A percentile compares a stretch with the other conserved stretches of the same genome.
Conservation (phyloP, 2,329 filamentous ascomycete genomes). For the Alternaria alternata region DNA sequence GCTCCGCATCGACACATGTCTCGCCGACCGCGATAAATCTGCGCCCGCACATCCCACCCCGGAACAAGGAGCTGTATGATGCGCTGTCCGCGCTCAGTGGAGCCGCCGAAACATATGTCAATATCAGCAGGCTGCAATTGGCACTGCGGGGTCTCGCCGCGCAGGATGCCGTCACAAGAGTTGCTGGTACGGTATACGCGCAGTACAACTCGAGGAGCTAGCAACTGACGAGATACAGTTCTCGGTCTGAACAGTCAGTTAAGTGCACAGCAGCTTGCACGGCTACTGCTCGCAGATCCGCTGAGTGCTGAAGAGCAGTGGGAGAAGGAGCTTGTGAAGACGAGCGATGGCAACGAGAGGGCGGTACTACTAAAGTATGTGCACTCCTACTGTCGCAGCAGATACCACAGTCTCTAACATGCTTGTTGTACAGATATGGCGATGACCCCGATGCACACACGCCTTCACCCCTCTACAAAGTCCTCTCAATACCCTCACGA, state of each 20-base stretch:
- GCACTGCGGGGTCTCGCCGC: slow-evolving; percentile 71
- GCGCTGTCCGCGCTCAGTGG: slow-evolving; percentile 68
- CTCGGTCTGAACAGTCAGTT: slow-evolving; percentile 60
- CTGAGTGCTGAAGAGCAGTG: slow-evolving; percentile 52
- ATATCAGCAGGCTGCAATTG: slow-evolving; percentile 74
- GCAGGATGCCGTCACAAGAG: slow-evolving; percentile 61
- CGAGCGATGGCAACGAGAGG: slow-evolving; percentile 41
- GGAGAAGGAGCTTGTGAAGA: slow-evolving; percentile 53
- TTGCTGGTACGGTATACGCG: slow-evolving; percentile 59
- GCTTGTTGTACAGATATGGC: slow-evolving; percentile 58
- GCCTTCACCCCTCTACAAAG: slow-evolving; percentile 63
- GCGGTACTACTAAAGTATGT: slow-evolving; percentile 53
- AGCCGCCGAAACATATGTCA: slow-evolving; percentile 68
- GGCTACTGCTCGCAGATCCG: slow-evolving; percentile 63
- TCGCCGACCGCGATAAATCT: slow-evolving; percentile 63
- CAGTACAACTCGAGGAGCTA: not conserved
- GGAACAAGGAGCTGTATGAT: slow-evolving; percentile 65
- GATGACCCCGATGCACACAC: slow-evolving; percentile 58
- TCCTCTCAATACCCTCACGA: slow-evolving; percentile 70
- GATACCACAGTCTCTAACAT: slow-evolving; percentile 21
- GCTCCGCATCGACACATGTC: slow-evolving; percentile 54
- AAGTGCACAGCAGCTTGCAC: slow-evolving; percentile 71
- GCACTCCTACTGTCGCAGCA: not conserved
- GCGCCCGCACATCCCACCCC: slow-evolving; percentile 61
- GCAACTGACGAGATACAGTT: slow-evolving; percentile 49